Evolutionary conservation across 2,329 filamentous ascomycete species (phyloP).

Genomic region (Arthrobotrys megalospora): DNA sequence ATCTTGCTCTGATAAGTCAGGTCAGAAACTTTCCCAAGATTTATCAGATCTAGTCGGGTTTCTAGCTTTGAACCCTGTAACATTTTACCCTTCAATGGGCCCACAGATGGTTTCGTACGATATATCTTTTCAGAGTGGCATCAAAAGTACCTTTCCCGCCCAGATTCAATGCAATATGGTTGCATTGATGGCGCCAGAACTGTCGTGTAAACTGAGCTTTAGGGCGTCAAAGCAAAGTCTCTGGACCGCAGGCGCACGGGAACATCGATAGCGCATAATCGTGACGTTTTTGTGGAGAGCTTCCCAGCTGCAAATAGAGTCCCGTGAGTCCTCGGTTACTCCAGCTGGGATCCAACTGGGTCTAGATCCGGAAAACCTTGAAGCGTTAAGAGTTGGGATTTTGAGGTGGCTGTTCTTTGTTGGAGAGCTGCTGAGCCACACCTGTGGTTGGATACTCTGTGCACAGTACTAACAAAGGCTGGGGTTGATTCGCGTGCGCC

Average conservation of each 20-base stretch:
- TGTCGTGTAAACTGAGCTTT: not conserved
- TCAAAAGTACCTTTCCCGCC: no score
- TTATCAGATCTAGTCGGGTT: not conserved
- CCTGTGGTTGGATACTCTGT: slow-evolving; percentile 7
- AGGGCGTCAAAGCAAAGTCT: not conserved
- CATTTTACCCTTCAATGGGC: no score
- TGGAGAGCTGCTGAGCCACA: slow-evolving; percentile 27
- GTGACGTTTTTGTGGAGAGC: slow-evolving; percentile 25
- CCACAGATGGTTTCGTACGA: no score
- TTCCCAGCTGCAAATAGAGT: slow-evolving; percentile 1
- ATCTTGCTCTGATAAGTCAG: slow-evolving; percentile 32
- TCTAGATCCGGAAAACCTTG: not conserved
- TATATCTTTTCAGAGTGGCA: no score
- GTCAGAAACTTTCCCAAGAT: slow-evolving; percentile 5
- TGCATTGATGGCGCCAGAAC: not conserved
- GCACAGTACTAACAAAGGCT: not conserved
- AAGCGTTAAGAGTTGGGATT: not conserved
- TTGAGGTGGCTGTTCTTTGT: slow-evolving; percentile 25
- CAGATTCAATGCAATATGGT: not conserved
- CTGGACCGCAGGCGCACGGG: not conserved
- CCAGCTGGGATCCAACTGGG: not conserved
- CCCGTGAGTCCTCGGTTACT: not conserved
- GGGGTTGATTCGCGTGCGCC: slow-evolving; percentile 37
- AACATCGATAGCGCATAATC: slow-evolving; percentile 10
- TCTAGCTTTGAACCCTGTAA: not conserved